phyloP scores from a whole-genome alignment of 805 yeast genomes.

The Saccharomycodes ludwigii region DNA sequence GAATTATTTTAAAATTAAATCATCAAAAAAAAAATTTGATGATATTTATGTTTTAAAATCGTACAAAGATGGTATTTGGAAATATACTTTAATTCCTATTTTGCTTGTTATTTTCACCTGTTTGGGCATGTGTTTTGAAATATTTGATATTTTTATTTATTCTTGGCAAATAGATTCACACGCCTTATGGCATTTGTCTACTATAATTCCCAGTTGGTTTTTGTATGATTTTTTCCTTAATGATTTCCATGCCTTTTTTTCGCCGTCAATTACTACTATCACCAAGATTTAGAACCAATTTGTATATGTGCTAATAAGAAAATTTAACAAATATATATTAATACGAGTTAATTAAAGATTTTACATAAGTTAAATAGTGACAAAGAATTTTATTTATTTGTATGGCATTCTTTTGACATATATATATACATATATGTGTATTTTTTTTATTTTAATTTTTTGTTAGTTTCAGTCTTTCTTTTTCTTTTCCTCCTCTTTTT shows the following conservation, averaged over 20 bases:
- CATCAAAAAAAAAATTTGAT: slow-evolving; percentile 5
- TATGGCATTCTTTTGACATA: no score
- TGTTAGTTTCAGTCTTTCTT: no score
- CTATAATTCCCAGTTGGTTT: slow-evolving; percentile 66
- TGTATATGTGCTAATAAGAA: no score
- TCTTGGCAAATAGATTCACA: slow-evolving; percentile 75
- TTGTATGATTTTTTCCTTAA: slow-evolving; percentile 53
- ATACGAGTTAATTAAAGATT: no score
- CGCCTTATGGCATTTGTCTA: slow-evolving; percentile 84
- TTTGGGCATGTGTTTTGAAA: slow-evolving; percentile 77
- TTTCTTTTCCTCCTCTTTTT: slow-evolving; percentile 8
- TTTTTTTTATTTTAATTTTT: no score
- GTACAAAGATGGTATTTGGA: slow-evolving; percentile 7
- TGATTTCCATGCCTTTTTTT: slow-evolving; percentile 29
- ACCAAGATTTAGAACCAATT: no score
- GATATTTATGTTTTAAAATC: slow-evolving; percentile 2
- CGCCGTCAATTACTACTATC: no score
- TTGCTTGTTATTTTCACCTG: slow-evolving; percentile 39
- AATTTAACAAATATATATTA: no score
- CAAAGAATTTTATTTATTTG: no score
- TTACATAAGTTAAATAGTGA: no score
- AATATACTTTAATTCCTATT: slow-evolving; percentile 34
- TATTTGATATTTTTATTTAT: slow-evolving; percentile 78
- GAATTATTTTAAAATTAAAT: slow-evolving; percentile 17
- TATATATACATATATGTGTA: no score